These are phyloP conservation scores for Colletotrichum plurivorum DNA, from an alignment of 2,329 filamentous ascomycete genomes.

Conservation along the genomic window DNA sequence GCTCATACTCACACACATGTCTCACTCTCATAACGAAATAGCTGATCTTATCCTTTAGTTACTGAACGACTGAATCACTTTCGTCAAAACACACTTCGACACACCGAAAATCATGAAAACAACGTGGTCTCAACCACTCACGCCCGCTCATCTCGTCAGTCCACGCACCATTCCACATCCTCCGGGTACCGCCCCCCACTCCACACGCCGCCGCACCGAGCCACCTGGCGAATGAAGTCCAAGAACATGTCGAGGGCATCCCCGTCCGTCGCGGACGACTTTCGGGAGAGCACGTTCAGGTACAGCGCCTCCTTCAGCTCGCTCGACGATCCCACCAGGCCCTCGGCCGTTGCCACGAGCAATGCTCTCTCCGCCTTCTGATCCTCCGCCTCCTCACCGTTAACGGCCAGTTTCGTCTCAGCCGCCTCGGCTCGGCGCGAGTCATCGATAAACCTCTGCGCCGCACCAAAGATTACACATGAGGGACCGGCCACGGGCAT, in stretches of 20 bases:
- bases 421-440: neutral
- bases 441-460: neutral
- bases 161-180: constrained; percentile 10
- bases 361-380: neutral
- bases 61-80: too few relatives aligned
- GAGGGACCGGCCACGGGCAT: neutral
- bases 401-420: constrained; percentile 13
- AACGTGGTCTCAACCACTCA: neutral
- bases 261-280: neutral
- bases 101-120: neutral
- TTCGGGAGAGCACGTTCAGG: neutral
- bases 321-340: neutral
- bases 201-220: constrained; percentile 15
- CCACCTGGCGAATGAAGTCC: constrained; percentile 11
- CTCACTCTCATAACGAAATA: too few relatives aligned
- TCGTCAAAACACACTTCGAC: too few relatives aligned
- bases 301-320: constrained; percentile 6
- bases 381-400: neutral
- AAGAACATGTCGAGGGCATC: neutral
- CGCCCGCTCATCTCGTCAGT: neutral
- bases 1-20: too few relatives aligned
- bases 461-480: constrained; percentile 12
- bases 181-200: neutral
- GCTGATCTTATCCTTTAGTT: too few relatives aligned
- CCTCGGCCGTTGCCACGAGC: constrained; percentile 12